Base-by-base conservation (phyloP, 2,329 filamentous ascomycete species). In the Aphanocladium album region DNA sequence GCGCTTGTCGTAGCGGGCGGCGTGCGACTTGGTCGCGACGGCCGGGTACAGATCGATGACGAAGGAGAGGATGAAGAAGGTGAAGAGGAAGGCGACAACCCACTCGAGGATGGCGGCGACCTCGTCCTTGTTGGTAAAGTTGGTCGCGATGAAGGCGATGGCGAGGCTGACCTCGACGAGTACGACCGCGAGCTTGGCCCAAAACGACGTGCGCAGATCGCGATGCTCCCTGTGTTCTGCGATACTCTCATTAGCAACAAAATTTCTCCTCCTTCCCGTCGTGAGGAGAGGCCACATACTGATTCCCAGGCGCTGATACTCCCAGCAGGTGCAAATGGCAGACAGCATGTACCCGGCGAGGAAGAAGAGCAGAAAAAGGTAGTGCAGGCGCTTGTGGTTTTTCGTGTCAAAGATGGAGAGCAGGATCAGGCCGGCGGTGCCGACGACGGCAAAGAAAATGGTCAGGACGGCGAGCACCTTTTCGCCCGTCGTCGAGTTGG, bases 51-150 rank as follows among this genome's bases (percentile, higher is more conserved):
- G 85, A 76, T 99, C 93, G 71, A 97, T 81, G 69, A 89, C 83
- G 79, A 96, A 98, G 63, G 89, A 91, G 64, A 93, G 83, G 63
- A 96, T 81, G 76, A 96, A 98, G 70, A 93, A 89, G 57, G 89
- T 90, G 77, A 93, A 97, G 70, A 96, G 80, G 70, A 96, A 86
- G 35, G 91, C 85, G 65, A 97, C 86, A 62, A 85, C 71, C 85
- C 85, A 88, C 76, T 98, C 93, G 35, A 97, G 74, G 57, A 96
- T 77, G 6, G 92, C 95, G 43, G 88, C 91, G 1, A 78, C 74
- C 73, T 95, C 88, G 67, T 80, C 82, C 25, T 79, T 69, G 9
- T 75, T 62, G 3, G 72, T 74, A 43, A 76, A 79, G 39, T 79
- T 81, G 60, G 78, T 79, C 4, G 85, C 79, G 23, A 80, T 88